Evolutionary conservation across 2,329 filamentous ascomycete species (phyloP).

Genomic region (Hypomyces rosellus): DNA sequence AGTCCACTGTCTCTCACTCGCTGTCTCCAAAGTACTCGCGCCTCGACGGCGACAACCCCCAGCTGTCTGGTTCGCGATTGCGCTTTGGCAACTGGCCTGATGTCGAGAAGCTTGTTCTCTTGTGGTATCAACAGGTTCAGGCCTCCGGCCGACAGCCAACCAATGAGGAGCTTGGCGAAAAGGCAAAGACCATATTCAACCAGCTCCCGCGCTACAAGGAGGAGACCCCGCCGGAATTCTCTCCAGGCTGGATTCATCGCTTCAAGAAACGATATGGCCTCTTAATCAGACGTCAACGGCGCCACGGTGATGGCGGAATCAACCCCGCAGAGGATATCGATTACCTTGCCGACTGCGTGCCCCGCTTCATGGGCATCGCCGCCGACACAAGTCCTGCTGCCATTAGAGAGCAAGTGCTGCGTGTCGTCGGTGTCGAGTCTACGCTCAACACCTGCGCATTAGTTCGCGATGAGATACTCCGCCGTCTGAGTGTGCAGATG

Average conservation of each 20-base stretch:
- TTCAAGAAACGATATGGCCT: slow-evolving; percentile 59
- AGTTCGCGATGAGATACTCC: slow-evolving; percentile 52
- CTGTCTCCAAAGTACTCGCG: slow-evolving; percentile 56
- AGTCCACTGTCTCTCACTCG: slow-evolving; percentile 58
- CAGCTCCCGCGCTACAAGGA: slow-evolving; percentile 55
- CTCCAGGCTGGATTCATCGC: slow-evolving; percentile 57
- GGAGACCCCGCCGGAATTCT: slow-evolving; percentile 55
- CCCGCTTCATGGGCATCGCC: slow-evolving; percentile 52
- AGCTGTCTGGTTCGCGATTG: slow-evolving; percentile 55
- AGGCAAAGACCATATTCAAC: slow-evolving; percentile 53
- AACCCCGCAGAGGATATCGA: slow-evolving; percentile 50
- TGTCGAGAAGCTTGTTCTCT: slow-evolving; percentile 51
- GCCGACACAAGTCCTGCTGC: slow-evolving; percentile 53
- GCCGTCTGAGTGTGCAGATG: slow-evolving; percentile 24
- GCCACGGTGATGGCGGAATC: slow-evolving; percentile 40
- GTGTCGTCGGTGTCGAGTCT: slow-evolving; percentile 49
- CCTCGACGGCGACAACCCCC: slow-evolving; percentile 52
- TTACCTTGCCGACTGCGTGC: slow-evolving; percentile 55
- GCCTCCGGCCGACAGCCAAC: slow-evolving; percentile 51
- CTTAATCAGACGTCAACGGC: slow-evolving; percentile 49
- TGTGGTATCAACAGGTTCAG: slow-evolving; percentile 49
- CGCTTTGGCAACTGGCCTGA: slow-evolving; percentile 60
- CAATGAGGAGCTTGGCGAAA: slow-evolving; percentile 57
- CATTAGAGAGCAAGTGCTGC: slow-evolving; percentile 51
- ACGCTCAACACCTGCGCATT: slow-evolving; percentile 48